Percentiles rank a stretch among this genome's conserved stretches.
phyloP scores from a whole-genome alignment of 148 eudicot genomes.

The Simmondsia chinensis region DNA sequence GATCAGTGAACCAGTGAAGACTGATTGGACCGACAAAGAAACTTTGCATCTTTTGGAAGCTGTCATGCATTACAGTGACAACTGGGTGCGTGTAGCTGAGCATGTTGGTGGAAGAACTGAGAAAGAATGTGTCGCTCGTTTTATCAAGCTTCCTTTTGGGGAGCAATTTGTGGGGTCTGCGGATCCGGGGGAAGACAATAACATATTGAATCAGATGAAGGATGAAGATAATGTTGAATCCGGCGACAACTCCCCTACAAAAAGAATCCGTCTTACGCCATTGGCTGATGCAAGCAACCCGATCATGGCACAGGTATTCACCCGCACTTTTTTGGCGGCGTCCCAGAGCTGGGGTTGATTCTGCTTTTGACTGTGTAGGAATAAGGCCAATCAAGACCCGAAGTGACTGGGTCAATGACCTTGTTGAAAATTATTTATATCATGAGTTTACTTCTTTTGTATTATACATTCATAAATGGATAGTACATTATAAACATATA shows the following conservation, averaged over 20 bases:
- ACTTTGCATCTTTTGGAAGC: slow-evolving; percentile 84
- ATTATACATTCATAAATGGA: too few relatives aligned
- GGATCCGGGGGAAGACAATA: slow-evolving; percentile 33
- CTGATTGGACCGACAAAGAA: slow-evolving; percentile 90
- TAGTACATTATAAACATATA: too few relatives aligned
- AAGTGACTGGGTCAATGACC: too few relatives aligned
- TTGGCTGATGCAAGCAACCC: slow-evolving; percentile 97
- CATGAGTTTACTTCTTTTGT: too few relatives aligned
- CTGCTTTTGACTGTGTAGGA: too few relatives aligned
- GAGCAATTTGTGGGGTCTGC: slow-evolving; percentile 70
- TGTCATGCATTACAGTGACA: slow-evolving; percentile 79
- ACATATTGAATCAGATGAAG: slow-evolving; percentile 18
- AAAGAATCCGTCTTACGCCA: slow-evolving; percentile 66
- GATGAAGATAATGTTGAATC: slow-evolving; percentile 25
- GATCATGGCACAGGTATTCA: slow-evolving; percentile 85
- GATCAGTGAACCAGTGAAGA: slow-evolving; percentile 63
- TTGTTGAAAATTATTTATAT: too few relatives aligned
- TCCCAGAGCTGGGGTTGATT: too few relatives aligned
- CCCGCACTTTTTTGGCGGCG: too few relatives aligned
- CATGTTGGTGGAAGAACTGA: slow-evolving; percentile 78
- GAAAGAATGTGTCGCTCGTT: slow-evolving; percentile 76
- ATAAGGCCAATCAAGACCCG: too few relatives aligned
- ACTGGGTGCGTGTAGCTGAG: slow-evolving; percentile 85
- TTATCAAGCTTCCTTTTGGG: slow-evolving; percentile 90
- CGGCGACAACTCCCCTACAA: slow-evolving; percentile 29